phyloP scores from a whole-genome alignment of 495 filamentous ascomycete genomes.

The Penicillium canariense region DNA sequence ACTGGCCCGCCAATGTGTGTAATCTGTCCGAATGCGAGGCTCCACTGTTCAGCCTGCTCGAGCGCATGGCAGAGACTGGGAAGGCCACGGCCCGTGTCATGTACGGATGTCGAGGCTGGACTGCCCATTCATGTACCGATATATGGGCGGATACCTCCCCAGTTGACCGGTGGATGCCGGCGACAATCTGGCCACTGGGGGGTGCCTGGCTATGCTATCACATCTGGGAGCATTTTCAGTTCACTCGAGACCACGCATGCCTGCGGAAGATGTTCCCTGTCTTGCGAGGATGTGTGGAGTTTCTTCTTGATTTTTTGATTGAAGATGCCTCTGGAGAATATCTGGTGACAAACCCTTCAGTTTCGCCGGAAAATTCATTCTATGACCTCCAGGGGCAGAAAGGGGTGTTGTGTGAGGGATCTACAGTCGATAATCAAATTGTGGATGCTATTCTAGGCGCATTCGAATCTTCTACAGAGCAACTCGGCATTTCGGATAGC shows the following conservation, averaged over 20 bases:
- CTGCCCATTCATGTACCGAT: conserved; percentile 49
- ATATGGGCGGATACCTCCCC: conserved; percentile 50
- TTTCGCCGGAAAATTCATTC: conserved; percentile 51
- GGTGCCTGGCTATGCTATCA: conserved; percentile 50
- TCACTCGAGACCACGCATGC: conserved; percentile 33
- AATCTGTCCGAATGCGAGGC: conserved; percentile 38
- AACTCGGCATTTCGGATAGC: conserved; percentile 23
- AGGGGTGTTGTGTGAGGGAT: conserved; percentile 40
- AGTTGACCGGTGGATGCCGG: conserved; percentile 42
- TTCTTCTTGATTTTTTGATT: conserved; percentile 47
- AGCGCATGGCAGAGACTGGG: conserved; percentile 35
- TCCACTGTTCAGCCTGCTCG: conserved; percentile 42
- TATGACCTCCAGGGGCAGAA: conserved; percentile 24
- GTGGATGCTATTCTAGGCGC: conserved; percentile 38
- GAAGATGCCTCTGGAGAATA: conserved; percentile 36
- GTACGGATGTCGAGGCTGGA: conserved; percentile 50
- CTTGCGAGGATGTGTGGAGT: conserved; percentile 38
- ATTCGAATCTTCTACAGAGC: conserved; percentile 26
- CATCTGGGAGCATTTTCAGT: conserved; percentile 46
- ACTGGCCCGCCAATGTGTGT: conserved; percentile 50
- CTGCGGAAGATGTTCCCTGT: conserved; percentile 34
- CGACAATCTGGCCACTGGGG: conserved; percentile 48
- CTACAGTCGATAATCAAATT: conserved; percentile 51
- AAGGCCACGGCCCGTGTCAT: conserved; percentile 39
- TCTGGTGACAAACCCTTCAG: conserved; percentile 44